Conservation (phyloP, 148 eudicot species). For the Rhododendron williamsianum region DNA sequence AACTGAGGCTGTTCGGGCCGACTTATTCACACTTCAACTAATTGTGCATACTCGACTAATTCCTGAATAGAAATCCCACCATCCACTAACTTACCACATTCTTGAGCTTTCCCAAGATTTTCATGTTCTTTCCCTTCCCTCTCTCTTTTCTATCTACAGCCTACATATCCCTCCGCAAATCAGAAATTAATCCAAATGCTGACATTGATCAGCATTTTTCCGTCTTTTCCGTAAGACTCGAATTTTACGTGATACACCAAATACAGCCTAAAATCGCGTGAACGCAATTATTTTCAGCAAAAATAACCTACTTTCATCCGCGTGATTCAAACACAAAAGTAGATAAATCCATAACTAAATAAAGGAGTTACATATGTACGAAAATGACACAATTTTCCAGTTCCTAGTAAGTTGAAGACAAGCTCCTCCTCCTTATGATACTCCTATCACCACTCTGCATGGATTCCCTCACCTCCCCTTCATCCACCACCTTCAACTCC, state of each 20-base stretch:
- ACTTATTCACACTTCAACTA: too few species aligned
- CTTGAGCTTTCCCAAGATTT: background rate
- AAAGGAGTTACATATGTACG: background rate
- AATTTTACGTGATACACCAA: too few species aligned
- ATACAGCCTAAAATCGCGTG: background rate
- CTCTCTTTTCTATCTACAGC: background rate
- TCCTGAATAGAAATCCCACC: too few species aligned
- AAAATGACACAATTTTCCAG: constrained; percentile 1
- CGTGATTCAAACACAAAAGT: background rate
- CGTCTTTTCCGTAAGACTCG: too few species aligned
- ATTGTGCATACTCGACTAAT: too few species aligned
- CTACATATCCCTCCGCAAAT: background rate
- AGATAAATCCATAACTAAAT: background rate
- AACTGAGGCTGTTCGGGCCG: too few species aligned
- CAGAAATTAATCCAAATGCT: background rate
- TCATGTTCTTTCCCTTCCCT: background rate
- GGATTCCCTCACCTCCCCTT: constrained; percentile 14
- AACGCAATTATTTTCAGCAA: background rate
- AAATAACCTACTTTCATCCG: background rate
- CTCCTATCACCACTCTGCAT: constrained; percentile 23
- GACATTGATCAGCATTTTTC: too few species aligned
- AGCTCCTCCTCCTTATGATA: constrained; percentile 48
- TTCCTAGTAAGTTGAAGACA: constrained; percentile 36
- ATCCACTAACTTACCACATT: too few species aligned
- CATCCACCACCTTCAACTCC: constrained; percentile 25